Evolutionary conservation across 345 rosid species (phyloP).

Genomic region (Bruguiera sexangula): DNA sequence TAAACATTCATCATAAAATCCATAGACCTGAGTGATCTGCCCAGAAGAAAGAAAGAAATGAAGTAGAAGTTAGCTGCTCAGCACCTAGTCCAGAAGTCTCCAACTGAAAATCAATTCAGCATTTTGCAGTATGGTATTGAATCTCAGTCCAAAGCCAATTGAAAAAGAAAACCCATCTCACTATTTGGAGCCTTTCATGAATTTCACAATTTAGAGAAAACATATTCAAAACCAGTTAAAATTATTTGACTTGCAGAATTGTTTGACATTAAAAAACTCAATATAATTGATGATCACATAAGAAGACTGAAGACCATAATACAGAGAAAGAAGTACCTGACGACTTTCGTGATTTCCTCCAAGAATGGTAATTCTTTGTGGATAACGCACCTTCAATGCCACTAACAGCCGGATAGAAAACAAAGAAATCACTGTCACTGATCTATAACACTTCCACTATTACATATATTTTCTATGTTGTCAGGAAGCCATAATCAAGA

Average conservation of each 20-base stretch:
- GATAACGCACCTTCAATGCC: conserved; percentile 80
- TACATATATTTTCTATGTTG: not conserved
- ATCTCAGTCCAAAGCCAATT: not conserved
- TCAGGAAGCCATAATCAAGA: not conserved
- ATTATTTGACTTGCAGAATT: not conserved
- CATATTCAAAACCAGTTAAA: not conserved
- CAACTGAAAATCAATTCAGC: not conserved
- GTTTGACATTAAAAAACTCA: not conserved
- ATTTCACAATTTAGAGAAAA: not conserved
- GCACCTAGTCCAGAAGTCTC: not conserved
- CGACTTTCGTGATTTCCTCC: conserved; percentile 99
- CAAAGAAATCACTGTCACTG: not conserved
- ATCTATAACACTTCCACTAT: not conserved
- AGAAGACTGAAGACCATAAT: not conserved
- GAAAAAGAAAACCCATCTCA: too few species aligned
- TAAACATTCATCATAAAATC: conserved; percentile 97
- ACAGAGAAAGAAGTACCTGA: conserved; percentile 50
- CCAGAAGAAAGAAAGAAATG: conserved; percentile 21
- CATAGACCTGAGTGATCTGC: conserved; percentile 99
- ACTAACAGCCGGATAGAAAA: conserved; percentile 58
- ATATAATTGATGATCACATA: not conserved
- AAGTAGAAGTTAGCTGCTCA: conserved; percentile 10
- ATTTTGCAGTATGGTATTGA: not conserved
- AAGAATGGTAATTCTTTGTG: conserved; percentile 84
- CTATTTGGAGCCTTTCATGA: not conserved